Base-by-base conservation (phyloP, 352 stramenopile genomes). In the Globisporangium barbulae region DNA sequence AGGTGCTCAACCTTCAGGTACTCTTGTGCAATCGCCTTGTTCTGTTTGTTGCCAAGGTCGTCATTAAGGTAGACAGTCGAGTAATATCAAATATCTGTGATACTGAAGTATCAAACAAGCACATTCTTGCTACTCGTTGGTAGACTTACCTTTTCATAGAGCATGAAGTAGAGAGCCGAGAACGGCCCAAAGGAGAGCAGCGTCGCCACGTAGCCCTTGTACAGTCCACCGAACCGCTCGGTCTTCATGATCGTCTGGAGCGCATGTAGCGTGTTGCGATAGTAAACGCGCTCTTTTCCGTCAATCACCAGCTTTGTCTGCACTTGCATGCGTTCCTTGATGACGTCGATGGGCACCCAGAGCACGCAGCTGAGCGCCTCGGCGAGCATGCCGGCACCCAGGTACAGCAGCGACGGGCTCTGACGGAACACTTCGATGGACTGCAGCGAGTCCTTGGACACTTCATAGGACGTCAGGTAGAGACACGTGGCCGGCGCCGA, bases 281-380 rank as follows among this genome's bases (percentile, higher is more conserved):
- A 99, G 63, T 96, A 94, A 35, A 84, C 57, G 52, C 74, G 73
- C 30, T 48, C 45, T 1, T 12, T 47, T 0, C 39, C 22, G 7
- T 22, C 9, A 3, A 9, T 15, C 9, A 37, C 39, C 3, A 63
- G 25, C n/a, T 73, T 63, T 15, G 61, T 64, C 69, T 98, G 96
- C 30, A 99, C 92, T 85, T 99, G 97, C 81, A 99, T 90, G 61
- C 97, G 87, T 76, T 99, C 97, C 70, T 99, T 99, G 37, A 99
- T 88, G 39, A 99, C 97, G 69, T 99, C 97, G 33, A 99, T 96
- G n/a, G 97, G 97, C n/a, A 99, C 96, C 81, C 97, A 99, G 21
- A 99, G 76, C 35, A 99, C 84, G 68, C 97, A 99, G 61, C 93
- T 92, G 19, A 92, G 35, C 17, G 83, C 79, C 61, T 94, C 85